Base-by-base conservation (phyloP, 208 protist species). In the Trypanosoma theileri region DNA sequence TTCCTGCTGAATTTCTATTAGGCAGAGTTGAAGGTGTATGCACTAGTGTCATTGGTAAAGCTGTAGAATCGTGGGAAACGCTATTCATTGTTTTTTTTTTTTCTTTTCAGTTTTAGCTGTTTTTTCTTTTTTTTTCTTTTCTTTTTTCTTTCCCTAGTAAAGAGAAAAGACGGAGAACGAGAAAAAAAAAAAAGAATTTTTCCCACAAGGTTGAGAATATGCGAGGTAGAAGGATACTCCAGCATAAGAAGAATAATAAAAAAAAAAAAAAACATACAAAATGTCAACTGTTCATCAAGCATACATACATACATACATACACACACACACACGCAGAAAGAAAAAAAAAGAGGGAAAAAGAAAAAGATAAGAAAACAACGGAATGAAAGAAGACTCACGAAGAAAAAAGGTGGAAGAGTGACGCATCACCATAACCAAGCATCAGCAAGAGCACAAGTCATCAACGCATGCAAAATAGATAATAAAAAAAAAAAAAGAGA, bases 281-380 rank as follows among this genome's bases (percentile, higher is more conserved):
- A 35, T 35, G 28, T 35, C 28, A 35, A 35, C n/a, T 24, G 7
- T 60, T 60, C 31, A 1, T 35, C 53, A 58, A 28, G 40, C 53
- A 58, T 28, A 58, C 9, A 31, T n/a, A 58, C 22, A 58, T 41
- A 58, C 22, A 58, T 41, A 61, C 45, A 51, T 59, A 64, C 26
- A 74, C 35, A 55, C n/a, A n/a, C n/a, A n/a, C n/a, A n/a, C n/a
- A n/a, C n/a, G n/a, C n/a, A n/a, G n/a, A n/a, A n/a, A n/a, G 41
- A 51, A 74, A 68, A 57, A 77, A 46, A 54, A 60, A 59, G 24
- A 22, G 8, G 41, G 71, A 71, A 56, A 56, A 66, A 76, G 73
- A 67, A n/a, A 22, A 24, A 50, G 40, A 35, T 35, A 35, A 35
- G 28, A 35, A 35, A 35, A 35, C 28, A 35, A 35, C 28, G 28